A percentile compares a stretch with the other conserved stretches of the same genome.
Conservation (phyloP, 768 basidiomycete genomes). For the Lactifluus piperatus region DNA sequence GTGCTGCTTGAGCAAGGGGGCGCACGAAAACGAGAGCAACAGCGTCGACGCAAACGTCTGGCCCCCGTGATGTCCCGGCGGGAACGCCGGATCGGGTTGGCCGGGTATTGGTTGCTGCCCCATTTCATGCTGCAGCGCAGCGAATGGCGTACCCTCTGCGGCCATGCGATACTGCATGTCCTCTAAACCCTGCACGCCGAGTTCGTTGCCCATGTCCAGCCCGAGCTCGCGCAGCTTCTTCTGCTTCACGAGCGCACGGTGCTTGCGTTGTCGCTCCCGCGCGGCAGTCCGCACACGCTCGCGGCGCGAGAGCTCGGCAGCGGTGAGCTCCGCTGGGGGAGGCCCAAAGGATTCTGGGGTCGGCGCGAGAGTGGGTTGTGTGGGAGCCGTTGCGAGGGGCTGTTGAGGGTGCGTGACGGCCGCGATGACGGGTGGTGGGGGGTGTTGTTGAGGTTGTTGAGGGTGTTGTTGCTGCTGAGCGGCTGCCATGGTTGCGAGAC, state of each 20-base stretch:
- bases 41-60: slow-evolving; percentile 76
- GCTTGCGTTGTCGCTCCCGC: slow-evolving; percentile 74
- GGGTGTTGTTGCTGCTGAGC: slow-evolving; percentile 20
- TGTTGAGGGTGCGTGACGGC: slow-evolving; percentile 15
- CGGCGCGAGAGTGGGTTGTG: neutral
- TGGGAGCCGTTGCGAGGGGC: slow-evolving; percentile 8
- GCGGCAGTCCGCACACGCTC: slow-evolving; percentile 71
- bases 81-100: slow-evolving; percentile 51
- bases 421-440: slow-evolving; percentile 6
- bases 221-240: slow-evolving; percentile 78
- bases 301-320: slow-evolving; percentile 57
- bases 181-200: slow-evolving; percentile 45
- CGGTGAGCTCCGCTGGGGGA: slow-evolving; percentile 34
- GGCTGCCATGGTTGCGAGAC: slow-evolving; percentile 23
- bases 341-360: slow-evolving; percentile 34
- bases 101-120: slow-evolving; percentile 28
- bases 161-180: slow-evolving; percentile 57
- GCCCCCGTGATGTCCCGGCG: slow-evolving; percentile 50
- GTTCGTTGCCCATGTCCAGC: slow-evolving; percentile 71
- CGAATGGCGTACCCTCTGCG: slow-evolving; percentile 33
- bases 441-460: slow-evolving; percentile 21
- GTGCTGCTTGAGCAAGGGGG: slow-evolving; percentile 66
- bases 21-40: slow-evolving; percentile 66
- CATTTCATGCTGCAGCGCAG: slow-evolving; percentile 26
- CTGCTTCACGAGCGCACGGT: slow-evolving; percentile 69